Evolutionary conservation across 1,284 basidiomycete genomes (phyloP).

Genomic region (Taiwanofungus camphoratus): DNA sequence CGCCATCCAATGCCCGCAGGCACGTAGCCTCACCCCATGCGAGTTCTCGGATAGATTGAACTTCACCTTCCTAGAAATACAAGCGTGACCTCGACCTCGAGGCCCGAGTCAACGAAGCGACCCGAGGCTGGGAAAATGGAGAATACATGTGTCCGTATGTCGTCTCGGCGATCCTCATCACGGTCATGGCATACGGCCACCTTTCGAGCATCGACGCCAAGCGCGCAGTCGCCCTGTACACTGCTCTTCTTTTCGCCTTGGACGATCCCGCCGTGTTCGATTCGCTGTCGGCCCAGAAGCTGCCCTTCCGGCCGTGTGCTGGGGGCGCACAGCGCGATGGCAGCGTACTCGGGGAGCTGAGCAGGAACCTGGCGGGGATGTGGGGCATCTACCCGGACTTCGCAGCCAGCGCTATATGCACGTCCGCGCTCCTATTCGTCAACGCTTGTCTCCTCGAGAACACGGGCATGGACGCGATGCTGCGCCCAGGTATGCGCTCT

Average conservation of each 20-base stretch:
- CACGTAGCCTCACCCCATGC: too few species aligned
- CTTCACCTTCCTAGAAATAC: too few species aligned
- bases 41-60: too few species aligned
- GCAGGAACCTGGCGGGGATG: conserved; percentile 10
- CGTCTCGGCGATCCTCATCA: conserved; percentile 4
- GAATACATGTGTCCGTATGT: background rate
- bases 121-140: background rate
- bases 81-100: too few species aligned
- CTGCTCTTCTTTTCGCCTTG: conserved; percentile 4
- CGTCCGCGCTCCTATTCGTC: conserved; percentile 13
- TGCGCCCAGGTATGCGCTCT: background rate
- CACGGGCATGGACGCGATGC: conserved; percentile 4
- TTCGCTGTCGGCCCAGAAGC: conserved; percentile 7
- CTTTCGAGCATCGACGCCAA: conserved; percentile 9
- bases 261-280: conserved; percentile 11
- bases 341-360: conserved; percentile 12
- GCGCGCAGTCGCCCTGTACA: conserved; percentile 12
- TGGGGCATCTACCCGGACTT: conserved; percentile 13
- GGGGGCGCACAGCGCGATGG: conserved; percentile 14
- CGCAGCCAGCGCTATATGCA: conserved; percentile 13
- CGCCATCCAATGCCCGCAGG: too few species aligned
- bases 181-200: conserved; percentile 8
- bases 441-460: conserved; percentile 15
- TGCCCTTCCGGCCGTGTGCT: conserved; percentile 8
- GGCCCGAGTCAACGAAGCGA: background rate